Evolutionary conservation across 2,329 filamentous ascomycete genomes (phyloP).

Genomic region (Botrytis hyacinthi): DNA sequence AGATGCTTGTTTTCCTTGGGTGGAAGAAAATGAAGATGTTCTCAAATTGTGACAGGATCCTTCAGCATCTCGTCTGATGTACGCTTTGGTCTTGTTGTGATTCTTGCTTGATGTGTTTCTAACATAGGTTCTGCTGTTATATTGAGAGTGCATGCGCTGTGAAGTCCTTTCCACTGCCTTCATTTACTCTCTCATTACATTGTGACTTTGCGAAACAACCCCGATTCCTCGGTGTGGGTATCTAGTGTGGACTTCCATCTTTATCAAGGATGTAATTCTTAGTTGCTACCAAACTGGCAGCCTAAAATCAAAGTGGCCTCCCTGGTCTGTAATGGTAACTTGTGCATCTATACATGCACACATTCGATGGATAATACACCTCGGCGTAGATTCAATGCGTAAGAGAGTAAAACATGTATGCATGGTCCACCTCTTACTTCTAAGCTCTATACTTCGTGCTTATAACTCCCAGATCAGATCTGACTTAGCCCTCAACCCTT

Average conservation of each 20-base stretch:
- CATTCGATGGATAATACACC: not conserved
- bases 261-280: not conserved
- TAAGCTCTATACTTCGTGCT: not conserved
- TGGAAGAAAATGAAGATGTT: constrained; percentile 12
- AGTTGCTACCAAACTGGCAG: not conserved
- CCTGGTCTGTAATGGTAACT: not conserved
- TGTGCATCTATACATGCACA: not conserved
- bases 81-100: not conserved
- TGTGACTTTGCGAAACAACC: not conserved
- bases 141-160: not conserved
- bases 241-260: not conserved
- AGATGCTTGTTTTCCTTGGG: constrained; percentile 17
- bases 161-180: not conserved
- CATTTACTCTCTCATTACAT: not conserved
- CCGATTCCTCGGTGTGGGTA: not conserved
- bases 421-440: not conserved
- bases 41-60: not conserved
- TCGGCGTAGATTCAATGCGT: not conserved
- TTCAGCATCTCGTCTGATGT: not conserved
- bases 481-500: not conserved
- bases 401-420: not conserved
- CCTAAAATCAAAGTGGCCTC: not conserved
- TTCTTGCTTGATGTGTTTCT: constrained; percentile 2
- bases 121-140: not conserved
- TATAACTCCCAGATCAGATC: not conserved